Evolutionary conservation across 2,329 filamentous ascomycete species (phyloP), one percentile per base, ranked within the genome.

Genomic region (Alternaria triticina): DNA sequence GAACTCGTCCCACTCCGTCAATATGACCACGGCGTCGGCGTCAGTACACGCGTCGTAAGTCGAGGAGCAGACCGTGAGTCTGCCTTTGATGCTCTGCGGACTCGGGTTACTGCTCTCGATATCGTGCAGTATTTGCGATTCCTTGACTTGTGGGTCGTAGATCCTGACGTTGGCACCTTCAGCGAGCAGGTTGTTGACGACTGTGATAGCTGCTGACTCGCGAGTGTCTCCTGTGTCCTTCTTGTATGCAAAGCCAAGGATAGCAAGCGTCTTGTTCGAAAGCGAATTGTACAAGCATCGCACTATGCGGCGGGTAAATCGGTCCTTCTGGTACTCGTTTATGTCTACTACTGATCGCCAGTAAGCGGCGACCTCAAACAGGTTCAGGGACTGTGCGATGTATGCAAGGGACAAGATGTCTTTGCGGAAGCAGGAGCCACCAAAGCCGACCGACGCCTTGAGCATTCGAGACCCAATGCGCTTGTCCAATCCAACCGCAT

Each of bases 351-450:
- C 90, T 60, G 88, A 86, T 63, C 85, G 84, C 91, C 91, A 95
- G 81, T 94, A 94, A 66, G 88, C 86, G 33, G 88, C 90, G 0
- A 94, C 91, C 71, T 94, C 90, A 5, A 86, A 85, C 11, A 94
- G 83, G 55, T 89, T 87, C 58, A 93, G 83, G 3, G 86, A 88
- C 71, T 92, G 89, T 15, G 91, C 89, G 28, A 94, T 84, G 79
- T 94, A 93, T 17, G 90, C 87, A 40, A 95, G 82, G 77, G 87
- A 91, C 52, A 92, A 83, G 45, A 94, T 87, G 74, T 95, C 92
- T 80, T 95, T 95, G 78, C 90, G 89, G 84, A 95, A 94, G 80
- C 92, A 95, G 64, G 88, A 91, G 20, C 92, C 92, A 58, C 92
- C 91, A 72, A 94, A 95, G 15, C 92, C 92, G 33, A 93, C 87